Percentiles rank a stretch among this genome's conserved stretches.
These are phyloP conservation scores for Calonectria naviculata DNA, from an alignment of 2,329 filamentous ascomycete genomes.

Conservation along the genomic window DNA sequence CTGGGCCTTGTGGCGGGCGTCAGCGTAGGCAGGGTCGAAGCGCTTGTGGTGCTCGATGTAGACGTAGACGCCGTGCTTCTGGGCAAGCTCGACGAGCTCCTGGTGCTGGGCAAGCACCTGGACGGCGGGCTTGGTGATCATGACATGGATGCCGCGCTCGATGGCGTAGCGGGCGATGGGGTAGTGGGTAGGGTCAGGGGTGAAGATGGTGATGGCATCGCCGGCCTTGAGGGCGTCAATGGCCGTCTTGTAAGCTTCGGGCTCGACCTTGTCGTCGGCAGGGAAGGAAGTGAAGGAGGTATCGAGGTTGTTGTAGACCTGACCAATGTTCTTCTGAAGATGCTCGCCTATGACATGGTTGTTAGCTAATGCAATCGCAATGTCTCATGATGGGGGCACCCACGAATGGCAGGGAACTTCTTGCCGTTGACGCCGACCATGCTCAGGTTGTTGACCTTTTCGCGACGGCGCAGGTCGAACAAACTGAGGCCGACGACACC, in stretches of 20 bases:
- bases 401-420: conserved; percentile 93
- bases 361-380: conserved; percentile 17
- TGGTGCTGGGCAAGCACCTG: conserved; percentile 86
- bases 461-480: conserved; percentile 87
- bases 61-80: conserved; percentile 84
- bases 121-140: conserved; percentile 94
- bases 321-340: conserved; percentile 85
- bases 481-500: conserved; percentile 91
- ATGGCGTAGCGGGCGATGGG: conserved; percentile 94
- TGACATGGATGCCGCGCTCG: conserved; percentile 86
- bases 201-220: conserved; percentile 96
- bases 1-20: conserved; percentile 82
- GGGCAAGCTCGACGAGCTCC: conserved; percentile 76
- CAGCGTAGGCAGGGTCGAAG: conserved; percentile 91
- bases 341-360: conserved; percentile 71
- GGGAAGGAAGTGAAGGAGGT: conserved; percentile 88
- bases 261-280: conserved; percentile 76
- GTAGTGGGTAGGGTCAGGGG: conserved; percentile 91
- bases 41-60: conserved; percentile 98
- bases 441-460: conserved; percentile 85
- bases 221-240: conserved; percentile 86
- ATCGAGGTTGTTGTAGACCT: conserved; percentile 90
- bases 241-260: conserved; percentile 87
- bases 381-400: conserved; percentile 45
- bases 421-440: conserved; percentile 92